Conservation (phyloP, 306 rosid genomes). For the Geum urbanum region DNA sequence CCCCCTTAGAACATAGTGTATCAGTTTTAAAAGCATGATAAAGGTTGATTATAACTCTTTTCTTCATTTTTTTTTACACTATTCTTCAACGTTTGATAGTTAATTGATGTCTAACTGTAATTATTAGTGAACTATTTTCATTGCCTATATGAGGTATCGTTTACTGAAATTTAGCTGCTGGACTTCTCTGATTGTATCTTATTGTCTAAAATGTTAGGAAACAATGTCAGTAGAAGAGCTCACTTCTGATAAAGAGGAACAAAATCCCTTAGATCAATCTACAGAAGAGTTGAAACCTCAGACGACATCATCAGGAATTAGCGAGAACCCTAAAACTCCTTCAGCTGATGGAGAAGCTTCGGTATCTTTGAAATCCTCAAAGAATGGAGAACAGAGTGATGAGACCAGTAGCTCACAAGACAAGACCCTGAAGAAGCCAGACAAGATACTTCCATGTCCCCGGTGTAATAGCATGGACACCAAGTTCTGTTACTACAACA, state of each 20-base stretch:
- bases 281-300: conserved; percentile 38
- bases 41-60: neutral
- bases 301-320: conserved; percentile 37
- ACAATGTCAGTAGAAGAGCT: conserved; percentile 39
- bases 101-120: neutral
- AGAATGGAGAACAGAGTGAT: conserved; percentile 50
- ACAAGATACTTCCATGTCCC: conserved; percentile 71
- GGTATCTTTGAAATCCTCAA: conserved; percentile 34
- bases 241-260: conserved; percentile 35
- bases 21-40: neutral
- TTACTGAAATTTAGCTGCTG: neutral
- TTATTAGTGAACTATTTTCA: neutral
- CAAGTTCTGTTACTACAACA: conserved; percentile 81
- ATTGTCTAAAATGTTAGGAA: conserved; percentile 40
- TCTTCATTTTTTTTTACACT: neutral
- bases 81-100: neutral
- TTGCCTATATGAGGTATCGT: neutral
- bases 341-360: conserved; percentile 46
- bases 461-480: conserved; percentile 90
- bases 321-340: conserved; percentile 47
- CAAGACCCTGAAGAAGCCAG: conserved; percentile 61
- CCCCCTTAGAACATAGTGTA: neutral
- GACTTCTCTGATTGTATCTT: conserved; percentile 23
- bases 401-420: conserved; percentile 48
- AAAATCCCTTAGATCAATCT: conserved; percentile 32